Base-by-base conservation (phyloP, 768 basidiomycete genomes). In the Dentipellis sp. region DNA sequence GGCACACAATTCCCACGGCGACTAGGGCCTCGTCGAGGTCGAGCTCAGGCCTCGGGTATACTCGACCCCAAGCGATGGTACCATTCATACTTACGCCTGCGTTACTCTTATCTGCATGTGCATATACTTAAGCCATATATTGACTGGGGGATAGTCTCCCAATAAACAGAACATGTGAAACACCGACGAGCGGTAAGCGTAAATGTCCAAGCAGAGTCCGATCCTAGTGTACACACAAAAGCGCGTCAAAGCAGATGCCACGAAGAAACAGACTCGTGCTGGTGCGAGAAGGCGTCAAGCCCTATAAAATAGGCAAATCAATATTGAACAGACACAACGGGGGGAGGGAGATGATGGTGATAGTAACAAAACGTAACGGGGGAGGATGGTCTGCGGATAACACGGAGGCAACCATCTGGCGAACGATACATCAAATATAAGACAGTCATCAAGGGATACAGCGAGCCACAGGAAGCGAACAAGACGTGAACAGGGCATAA, bases 121-220 rank as follows among this genome's bases (percentile, higher is more conserved):
- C n/a, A 45, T 17, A 45, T 45, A 10, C 42, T 19, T 45, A 45
- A 45, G 29, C 42, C 42, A 45, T 45, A 45, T 45, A 45, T 45
- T 45, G 42, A 45, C 42, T 45, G 42, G n/a, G 19, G 19, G 42
- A 7, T 42, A 42, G 17, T 29, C 29, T 29, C 29, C 29, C 29
- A 29, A 29, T 29, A 29, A 29, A 29, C 29, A 29, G 29, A 29
- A 29, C 29, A 29, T 29, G 29, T 29, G 29, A 29, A 29, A 29
- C 29, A 29, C 29, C 29, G 29, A 29, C 42, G 22, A 50, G 23
- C 17, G 21, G 23, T 34, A n/a, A 34, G 22, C 29, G 48, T 34
- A 50, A 50, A 19, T 50, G 48, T 50, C 48, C 48, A 50, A 16
- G 48, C 48, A 50, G 48, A 50, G 48, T 50, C 48, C 48, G 42